Conservation (phyloP, 352 stramenopile genomes). For the Pythium aphanidermatum region DNA sequence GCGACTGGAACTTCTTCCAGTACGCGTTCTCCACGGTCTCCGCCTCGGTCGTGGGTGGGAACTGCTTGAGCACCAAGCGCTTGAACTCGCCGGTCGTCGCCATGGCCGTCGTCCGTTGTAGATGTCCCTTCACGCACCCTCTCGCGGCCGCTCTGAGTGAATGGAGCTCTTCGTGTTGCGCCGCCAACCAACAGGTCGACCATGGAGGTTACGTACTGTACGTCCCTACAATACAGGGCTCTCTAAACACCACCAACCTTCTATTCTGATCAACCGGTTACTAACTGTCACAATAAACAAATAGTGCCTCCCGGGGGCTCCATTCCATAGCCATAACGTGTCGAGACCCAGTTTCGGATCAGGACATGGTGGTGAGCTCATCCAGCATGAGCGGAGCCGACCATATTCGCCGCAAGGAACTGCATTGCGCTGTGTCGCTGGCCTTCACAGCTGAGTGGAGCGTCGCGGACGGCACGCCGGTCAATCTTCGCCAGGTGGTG, state of each 20-base stretch:
- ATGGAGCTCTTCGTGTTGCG: conserved; percentile 16
- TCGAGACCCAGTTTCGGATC: too few species aligned
- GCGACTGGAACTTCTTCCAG: conserved; percentile 86
- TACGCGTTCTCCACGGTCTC: conserved; percentile 79
- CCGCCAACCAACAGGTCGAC: conserved; percentile 19
- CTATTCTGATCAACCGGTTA: background rate
- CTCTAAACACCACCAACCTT: background rate
- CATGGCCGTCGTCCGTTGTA: conserved; percentile 24
- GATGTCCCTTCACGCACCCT: background rate
- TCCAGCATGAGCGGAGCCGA: conserved; percentile 22
- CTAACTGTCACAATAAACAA: background rate
- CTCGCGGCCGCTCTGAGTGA: conserved; percentile 6
- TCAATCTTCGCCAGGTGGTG: conserved; percentile 54
- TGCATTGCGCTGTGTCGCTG: conserved; percentile 31
- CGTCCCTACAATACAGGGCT: conserved; percentile 3
- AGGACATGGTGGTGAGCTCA: background rate
- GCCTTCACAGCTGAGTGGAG: conserved; percentile 40
- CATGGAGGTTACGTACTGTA: background rate
- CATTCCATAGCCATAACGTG: too few species aligned
- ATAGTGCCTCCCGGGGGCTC: too few species aligned
- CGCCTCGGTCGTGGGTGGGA: conserved; percentile 67
- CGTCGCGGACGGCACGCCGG: conserved; percentile 32
- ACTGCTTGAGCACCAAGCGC: conserved; percentile 84
- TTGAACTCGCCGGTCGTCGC: conserved; percentile 79
- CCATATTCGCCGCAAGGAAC: conserved; percentile 54